Base-by-base conservation (phyloP, 2,329 filamentous ascomycete species). In the Parastagonospora nodorum region DNA sequence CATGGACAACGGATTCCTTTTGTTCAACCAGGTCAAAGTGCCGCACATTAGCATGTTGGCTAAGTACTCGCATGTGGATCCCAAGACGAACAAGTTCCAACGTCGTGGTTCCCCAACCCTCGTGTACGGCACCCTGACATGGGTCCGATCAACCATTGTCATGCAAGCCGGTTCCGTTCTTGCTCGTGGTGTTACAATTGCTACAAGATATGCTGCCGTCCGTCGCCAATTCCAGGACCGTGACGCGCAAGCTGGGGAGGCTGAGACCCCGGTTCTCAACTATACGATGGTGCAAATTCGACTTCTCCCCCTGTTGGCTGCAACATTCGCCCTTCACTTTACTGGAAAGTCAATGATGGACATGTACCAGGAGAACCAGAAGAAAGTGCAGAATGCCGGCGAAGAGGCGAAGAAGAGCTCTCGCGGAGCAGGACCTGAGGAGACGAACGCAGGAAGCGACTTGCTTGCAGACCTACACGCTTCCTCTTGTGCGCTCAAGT, bases 231-330 rank as follows among this genome's bases (percentile, higher is more conserved):
- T 92, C 77, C 86, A 89, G 69, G 88, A 92, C 61, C 82, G 84
- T 5, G 88, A 91, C 72, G 83, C 85, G 5, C 78, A 80, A 27
- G 77, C 81, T 32, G 78, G 77, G 33, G 78, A 81, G 54, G 84
- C 82, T 5, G 89, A 92, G 76, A 90, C 86, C 68, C 86, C 88
- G 62, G 89, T 92, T 1, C 77, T 92, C 27, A 88, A 92, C 77
- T 92, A 92, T 74, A 89, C 88, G 55, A 91, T 90, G 84, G 88
- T 92, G 7, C 88, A 91, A 69, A 83, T 88, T 64, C 83, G 89
- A 41, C 78, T 92, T 2, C 76, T 92, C 16, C 88, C 89, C 1
- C 78, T 92, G 2, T 77, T 92, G 8, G 88, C 88, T 0, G 82
- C 88, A 2, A 88, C 87, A 1, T 92, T 88, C 58, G 88, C 89